Percentiles rank a stretch among this genome's conserved stretches.
phyloP scores from a whole-genome alignment of 1,139 yeast genomes.

The Blastobotrys proliferans region DNA sequence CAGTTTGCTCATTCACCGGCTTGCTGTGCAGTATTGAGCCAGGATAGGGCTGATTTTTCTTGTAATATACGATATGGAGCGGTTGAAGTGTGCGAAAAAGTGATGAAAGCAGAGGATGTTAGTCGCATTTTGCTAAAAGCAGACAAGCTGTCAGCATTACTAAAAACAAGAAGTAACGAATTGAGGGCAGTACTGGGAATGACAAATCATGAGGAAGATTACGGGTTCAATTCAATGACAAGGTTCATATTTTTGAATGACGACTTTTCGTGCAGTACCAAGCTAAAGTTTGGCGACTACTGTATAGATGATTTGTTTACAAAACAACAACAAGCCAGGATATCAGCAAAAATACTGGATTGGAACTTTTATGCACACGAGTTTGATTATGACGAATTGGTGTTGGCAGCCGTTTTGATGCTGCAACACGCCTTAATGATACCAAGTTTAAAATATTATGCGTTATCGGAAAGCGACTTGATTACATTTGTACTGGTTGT shows the following conservation, averaged over 20 bases:
- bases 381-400: conserved; percentile 61
- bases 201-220: conserved; percentile 8
- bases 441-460: conserved; percentile 4
- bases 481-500: conserved; percentile 58
- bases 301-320: conserved; percentile 3
- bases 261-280: neutral
- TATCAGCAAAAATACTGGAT: conserved; percentile 1
- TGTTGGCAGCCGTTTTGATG: conserved; percentile 57
- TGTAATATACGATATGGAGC: conserved; percentile 9
- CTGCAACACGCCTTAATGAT: conserved; percentile 42
- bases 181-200: conserved; percentile 13
- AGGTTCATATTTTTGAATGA: conserved; percentile 7
- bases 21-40: conserved; percentile 8
- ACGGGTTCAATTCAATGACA: conserved; percentile 12
- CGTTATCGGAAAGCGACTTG: conserved; percentile 40
- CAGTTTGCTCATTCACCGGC: conserved; percentile 14
- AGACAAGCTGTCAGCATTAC: neutral
- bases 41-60: conserved; percentile 1
- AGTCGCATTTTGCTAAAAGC: conserved; percentile 7
- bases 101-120: neutral
- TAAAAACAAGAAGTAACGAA: conserved; percentile 8
- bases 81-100: neutral
- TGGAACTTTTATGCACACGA: conserved; percentile 66
- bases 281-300: conserved; percentile 7
- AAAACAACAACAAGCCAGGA: neutral